Evolutionary conservation across 208 protist species (phyloP).

Genomic region (Leishmania lainsoni): DNA sequence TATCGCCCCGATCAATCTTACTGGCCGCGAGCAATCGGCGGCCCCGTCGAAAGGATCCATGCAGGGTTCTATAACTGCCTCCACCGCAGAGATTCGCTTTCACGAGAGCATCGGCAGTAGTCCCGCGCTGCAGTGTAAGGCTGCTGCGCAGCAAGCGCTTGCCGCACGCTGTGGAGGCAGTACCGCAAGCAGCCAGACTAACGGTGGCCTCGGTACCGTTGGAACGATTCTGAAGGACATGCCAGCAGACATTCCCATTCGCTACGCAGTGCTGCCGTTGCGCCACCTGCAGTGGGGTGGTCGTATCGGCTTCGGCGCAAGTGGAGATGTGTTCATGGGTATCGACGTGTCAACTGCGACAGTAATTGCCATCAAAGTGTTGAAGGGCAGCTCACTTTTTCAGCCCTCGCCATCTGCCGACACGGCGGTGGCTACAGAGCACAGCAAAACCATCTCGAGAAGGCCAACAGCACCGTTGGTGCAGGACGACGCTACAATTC

Average conservation of each 20-base stretch:
- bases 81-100: constrained; percentile 15
- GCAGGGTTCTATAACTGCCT: not conserved
- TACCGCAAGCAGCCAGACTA: not conserved
- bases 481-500: constrained; percentile 1
- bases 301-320: constrained; percentile 60
- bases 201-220: constrained; percentile 1
- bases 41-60: not conserved
- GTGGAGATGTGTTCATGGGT: constrained; percentile 66
- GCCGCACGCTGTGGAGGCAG: constrained; percentile 6
- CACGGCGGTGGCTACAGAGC: not conserved
- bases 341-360: constrained; percentile 64
- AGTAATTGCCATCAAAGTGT: constrained; percentile 76
- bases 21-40: constrained; percentile 16
- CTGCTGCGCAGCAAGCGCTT: constrained; percentile 15
- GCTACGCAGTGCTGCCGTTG: constrained; percentile 47
- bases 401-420: not conserved
- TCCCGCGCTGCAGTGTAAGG: constrained; percentile 13
- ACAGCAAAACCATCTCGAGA: not conserved
- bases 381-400: constrained; percentile 44
- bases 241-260: constrained; percentile 33
- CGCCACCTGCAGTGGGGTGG: constrained; percentile 63
- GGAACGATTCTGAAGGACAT: constrained; percentile 16
- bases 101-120: constrained; percentile 27
- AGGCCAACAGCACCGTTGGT: not conserved
- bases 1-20: constrained; percentile 30